A percentile compares a stretch with the other conserved stretches of the same genome.
These are phyloP conservation scores for Penstemon newberryi DNA, from an alignment of 257 asterid genomes.

Conservation along the genomic window DNA sequence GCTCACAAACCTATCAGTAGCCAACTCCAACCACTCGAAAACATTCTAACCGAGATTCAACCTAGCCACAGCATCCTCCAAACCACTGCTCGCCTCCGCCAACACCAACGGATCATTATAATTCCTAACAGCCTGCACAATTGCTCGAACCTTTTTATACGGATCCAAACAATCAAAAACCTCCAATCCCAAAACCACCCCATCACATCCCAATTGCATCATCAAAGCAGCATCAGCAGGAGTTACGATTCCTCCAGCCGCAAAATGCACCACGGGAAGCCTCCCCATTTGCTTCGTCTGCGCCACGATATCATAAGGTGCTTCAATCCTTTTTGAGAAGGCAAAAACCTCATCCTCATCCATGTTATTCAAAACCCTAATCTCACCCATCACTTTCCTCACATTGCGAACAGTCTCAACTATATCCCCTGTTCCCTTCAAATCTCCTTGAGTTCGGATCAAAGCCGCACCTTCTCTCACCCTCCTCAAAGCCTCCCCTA, in stretches of 20 bases:
- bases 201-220: slow-evolving; percentile 93
- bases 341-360: slow-evolving; percentile 86
- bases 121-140: slow-evolving; percentile 77
- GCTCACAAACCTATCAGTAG: too few species aligned
- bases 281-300: slow-evolving; percentile 88
- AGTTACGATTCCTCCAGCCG: slow-evolving; percentile 79
- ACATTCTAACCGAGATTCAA: slow-evolving; percentile 46
- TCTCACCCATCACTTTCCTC: slow-evolving; percentile 73
- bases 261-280: slow-evolving; percentile 88
- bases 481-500: slow-evolving; percentile 80
- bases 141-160: slow-evolving; percentile 54
- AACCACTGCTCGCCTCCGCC: slow-evolving; percentile 68
- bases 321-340: slow-evolving; percentile 58
- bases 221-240: slow-evolving; percentile 88
- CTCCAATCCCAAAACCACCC: slow-evolving; percentile 62
- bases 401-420: slow-evolving; percentile 60
- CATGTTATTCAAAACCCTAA: slow-evolving; percentile 69
- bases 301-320: slow-evolving; percentile 75
- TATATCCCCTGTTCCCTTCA: slow-evolving; percentile 48
- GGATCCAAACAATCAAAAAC: slow-evolving; percentile 63
- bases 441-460: slow-evolving; percentile 77
- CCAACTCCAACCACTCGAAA: slow-evolving; percentile 31
- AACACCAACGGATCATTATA: slow-evolving; percentile 66
- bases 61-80: slow-evolving; percentile 64
- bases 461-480: slow-evolving; percentile 84